phyloP scores from a whole-genome alignment of 1,139 yeast genomes.

The Kodamaea alishanica region DNA sequence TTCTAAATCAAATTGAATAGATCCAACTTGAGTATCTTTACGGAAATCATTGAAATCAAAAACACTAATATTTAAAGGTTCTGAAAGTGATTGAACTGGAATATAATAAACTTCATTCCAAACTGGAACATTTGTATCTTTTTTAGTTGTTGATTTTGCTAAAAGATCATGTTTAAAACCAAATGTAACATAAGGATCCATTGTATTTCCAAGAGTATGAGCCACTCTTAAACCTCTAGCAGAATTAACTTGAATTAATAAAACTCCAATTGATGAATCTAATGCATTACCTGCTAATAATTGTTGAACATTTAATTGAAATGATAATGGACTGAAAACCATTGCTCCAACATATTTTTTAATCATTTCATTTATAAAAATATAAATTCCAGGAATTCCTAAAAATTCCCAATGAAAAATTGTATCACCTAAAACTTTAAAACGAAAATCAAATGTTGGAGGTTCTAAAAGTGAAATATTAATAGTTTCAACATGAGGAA shows the following conservation, averaged over 20 bases:
- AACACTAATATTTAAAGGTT: slow-evolving; percentile 68
- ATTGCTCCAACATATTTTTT: slow-evolving; percentile 85
- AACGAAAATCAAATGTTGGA: slow-evolving; percentile 80
- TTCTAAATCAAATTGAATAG: slow-evolving; percentile 72
- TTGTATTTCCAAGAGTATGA: slow-evolving; percentile 67
- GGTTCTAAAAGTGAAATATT: slow-evolving; percentile 81
- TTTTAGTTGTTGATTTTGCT: slow-evolving; percentile 64
- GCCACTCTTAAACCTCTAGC: slow-evolving; percentile 71
- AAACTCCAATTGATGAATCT: slow-evolving; percentile 82
- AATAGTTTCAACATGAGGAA: slow-evolving; percentile 90
- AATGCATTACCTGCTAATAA: slow-evolving; percentile 78
- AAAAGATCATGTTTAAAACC: slow-evolving; percentile 55
- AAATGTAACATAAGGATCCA: slow-evolving; percentile 85
- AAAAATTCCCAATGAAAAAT: slow-evolving; percentile 84
- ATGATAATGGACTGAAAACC: slow-evolving; percentile 81
- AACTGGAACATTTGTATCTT: slow-evolving; percentile 64
- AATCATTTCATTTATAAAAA: slow-evolving; percentile 79
- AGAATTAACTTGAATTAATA: slow-evolving; percentile 61
- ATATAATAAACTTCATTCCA: slow-evolving; percentile 81
- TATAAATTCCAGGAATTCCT: slow-evolving; percentile 78
- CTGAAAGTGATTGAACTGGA: slow-evolving; percentile 71
- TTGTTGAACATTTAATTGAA: slow-evolving; percentile 89
- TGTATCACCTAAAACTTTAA: slow-evolving; percentile 72
- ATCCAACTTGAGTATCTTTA: slow-evolving; percentile 79
- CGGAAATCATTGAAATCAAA: slow-evolving; percentile 74